Evolutionary conservation across 2,329 filamentous ascomycete genomes (phyloP).

Genomic region (Aspergillus phoenicis): DNA sequence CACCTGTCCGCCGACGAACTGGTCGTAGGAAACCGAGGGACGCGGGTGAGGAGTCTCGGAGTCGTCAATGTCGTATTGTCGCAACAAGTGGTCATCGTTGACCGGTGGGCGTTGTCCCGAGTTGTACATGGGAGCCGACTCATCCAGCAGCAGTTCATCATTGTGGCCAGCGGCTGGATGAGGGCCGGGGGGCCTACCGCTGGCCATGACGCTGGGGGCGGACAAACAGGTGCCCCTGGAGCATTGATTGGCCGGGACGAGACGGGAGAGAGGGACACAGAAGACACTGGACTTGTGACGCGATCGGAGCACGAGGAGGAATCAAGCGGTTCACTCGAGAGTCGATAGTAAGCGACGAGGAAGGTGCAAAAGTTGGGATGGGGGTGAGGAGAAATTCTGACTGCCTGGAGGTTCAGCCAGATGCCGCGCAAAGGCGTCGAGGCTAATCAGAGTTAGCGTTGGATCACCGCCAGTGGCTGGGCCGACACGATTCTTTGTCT

Average conservation of each 20-base stretch:
- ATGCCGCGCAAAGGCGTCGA: constrained; percentile 11
- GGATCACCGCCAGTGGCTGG: constrained; percentile 12
- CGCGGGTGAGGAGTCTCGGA: constrained; percentile 66
- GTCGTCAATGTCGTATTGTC: constrained; percentile 71
- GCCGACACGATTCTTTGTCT: constrained; percentile 5
- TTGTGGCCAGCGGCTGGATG: constrained; percentile 48
- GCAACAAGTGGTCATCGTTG: constrained; percentile 78
- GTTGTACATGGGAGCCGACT: constrained; percentile 60
- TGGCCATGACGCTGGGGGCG: constrained; percentile 47
- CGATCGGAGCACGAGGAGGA: not conserved
- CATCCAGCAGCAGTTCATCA: constrained; percentile 48
- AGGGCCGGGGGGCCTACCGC: constrained; percentile 58
- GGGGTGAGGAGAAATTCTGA: constrained; percentile 10
- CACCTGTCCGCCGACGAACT: constrained; percentile 75
- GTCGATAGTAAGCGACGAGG: constrained; percentile 1
- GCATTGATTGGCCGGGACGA: constrained; percentile 38
- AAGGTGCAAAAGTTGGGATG: not conserved
- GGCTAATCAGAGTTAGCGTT: constrained; percentile 11
- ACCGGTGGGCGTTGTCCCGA: constrained; percentile 75
- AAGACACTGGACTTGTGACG: not conserved
- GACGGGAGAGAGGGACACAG: constrained; percentile 11
- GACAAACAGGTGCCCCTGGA: constrained; percentile 41
- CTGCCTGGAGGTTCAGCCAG: constrained; percentile 11
- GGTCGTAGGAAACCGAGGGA: constrained; percentile 90
- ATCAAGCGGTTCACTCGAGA: not conserved